Percentiles rank a stretch among this genome's conserved stretches.
These are phyloP conservation scores for Pelagophyceae sp. DNA, from an alignment of 352 stramenopile genomes.

Conservation along the genomic window DNA sequence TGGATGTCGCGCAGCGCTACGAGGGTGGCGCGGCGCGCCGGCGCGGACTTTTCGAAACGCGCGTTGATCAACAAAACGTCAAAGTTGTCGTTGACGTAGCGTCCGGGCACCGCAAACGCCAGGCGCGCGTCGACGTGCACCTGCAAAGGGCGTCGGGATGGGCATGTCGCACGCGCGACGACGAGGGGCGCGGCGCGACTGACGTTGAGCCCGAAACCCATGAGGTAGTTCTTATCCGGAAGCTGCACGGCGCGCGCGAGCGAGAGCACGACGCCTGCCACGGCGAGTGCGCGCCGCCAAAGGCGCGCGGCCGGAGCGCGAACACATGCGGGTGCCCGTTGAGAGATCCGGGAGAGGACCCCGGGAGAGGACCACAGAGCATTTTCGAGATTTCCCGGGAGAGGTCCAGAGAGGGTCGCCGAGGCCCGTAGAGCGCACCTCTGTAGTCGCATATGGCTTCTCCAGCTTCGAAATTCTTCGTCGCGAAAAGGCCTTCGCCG, in stretches of 20 bases:
- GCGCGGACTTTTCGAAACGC: background rate
- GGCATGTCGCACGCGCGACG: too few relatives aligned
- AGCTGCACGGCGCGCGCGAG: background rate
- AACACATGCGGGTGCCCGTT: too few relatives aligned
- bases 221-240: conserved; percentile 1
- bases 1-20: background rate
- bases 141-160: too few relatives aligned
- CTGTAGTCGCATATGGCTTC: background rate
- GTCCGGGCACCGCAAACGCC: conserved; percentile 3
- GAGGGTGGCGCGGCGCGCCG: background rate
- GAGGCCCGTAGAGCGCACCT: background rate
- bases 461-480: background rate
- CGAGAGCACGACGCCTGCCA: background rate
- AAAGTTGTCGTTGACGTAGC: conserved; percentile 16
- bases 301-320: too few relatives aligned
- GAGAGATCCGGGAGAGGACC: too few relatives aligned
- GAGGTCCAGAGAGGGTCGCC: background rate
- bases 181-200: too few relatives aligned
- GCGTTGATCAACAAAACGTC: background rate
- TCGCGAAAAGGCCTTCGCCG: conserved; percentile 16
- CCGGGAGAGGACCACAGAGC: too few relatives aligned
- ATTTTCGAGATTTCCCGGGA: background rate
- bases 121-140: conserved; percentile 8
- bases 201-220: conserved; percentile 17
- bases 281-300: too few relatives aligned